Base-by-base conservation (phyloP, 2,329 filamentous ascomycete genomes). In the Pseudocercospora musae region DNA sequence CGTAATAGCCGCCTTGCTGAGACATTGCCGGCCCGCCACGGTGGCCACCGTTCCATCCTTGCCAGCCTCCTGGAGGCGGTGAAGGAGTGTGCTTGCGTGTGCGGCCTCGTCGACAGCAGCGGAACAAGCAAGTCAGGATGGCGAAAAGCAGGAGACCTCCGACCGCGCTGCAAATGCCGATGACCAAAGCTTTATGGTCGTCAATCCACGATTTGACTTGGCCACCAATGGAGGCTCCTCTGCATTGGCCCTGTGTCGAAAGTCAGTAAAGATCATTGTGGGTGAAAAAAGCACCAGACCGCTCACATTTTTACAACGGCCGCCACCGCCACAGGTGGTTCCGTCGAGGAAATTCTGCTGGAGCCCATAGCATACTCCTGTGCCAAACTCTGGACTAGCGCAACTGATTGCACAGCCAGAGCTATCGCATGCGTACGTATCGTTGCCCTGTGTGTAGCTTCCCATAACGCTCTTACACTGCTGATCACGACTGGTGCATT, bases 281-380 rank as follows among this genome's bases (percentile, higher is more conserved):
- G 33, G 20, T 1, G 23, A 9, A 7, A 2, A 40, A 18, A 20
- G 21, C 18, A n/a, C 15, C 23, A 37, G 20, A 13, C 56, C 46
- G 76, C 81, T 79, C 77, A 84, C 82, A 70, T 93, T 94, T 57
- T 76, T 74, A 76, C 95, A 99, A 60, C 80, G 82, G 6, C 95
- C 95, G 59, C 91, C 91, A 18, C 89, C 90, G 57, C 87, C 84
- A 74, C 95, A 99, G 1, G 85, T 80, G 0, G 95, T 98, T 18
- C 95, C 95, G 73, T 99, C 95, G 29, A 98, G 81, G 78, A 96
- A 98, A 78, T 96, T 95, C 74, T 97, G 92, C 74, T 91, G 88
- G 78, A 96, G 85, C 21, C 84, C 84, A 63, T 89, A 88, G 76
- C 92, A 96, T 7, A 84, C 81, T 62, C 85, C 84, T 5, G 79